Base-by-base conservation (phyloP, 2,329 filamentous ascomycete species). In the Dothideomycetidae sp. region DNA sequence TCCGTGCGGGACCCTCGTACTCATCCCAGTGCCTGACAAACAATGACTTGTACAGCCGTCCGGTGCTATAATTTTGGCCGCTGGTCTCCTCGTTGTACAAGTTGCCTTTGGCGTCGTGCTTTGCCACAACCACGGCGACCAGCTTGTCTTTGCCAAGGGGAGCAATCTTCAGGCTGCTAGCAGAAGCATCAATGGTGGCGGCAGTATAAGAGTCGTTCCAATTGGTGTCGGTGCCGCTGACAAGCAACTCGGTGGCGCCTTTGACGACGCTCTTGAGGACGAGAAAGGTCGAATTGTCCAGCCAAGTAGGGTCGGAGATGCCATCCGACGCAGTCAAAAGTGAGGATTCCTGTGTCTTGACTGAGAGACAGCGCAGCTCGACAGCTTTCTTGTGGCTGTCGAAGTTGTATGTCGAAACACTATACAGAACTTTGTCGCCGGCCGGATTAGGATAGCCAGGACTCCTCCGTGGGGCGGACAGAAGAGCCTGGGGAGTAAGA, bases 391-490 rank as follows among this genome's bases (percentile, higher is more conserved):
- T 66, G 53, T 92, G 83, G 1, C 72, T 68, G 28, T 79, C 67
- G 56, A 93, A 93, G 4, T 75, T 86, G 57, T 93, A 93, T 2
- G 77, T 74, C 1, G 79, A 81, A 11, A 75, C 71, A 29, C 73
- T 74, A 52, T 78, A 84, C 17, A 85, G 58, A 32, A 78, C 66
- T 41, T 71, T 64, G 37, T 70, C 73, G 30, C 78, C 79, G 36
- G 70, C 64, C 26, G 66, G 55, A 54, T 84, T 88, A n/a, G 81
- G 81, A 1, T 73, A 56, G 33, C 75, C 81, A 11, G 73, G 56
- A 9, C 78, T 81, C 33, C 81, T 73, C 40, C 82, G 74, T 19
- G 81, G 80, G 11, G 80, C 79, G 46, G 77, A 77, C 50, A 90
- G 70, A 41, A 90, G 67, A 47, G 82, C 78, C 64, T 83, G 72